Evolutionary conservation across 2,329 filamentous ascomycete genomes (phyloP).

Genomic region (Mollisiaceae sp.): DNA sequence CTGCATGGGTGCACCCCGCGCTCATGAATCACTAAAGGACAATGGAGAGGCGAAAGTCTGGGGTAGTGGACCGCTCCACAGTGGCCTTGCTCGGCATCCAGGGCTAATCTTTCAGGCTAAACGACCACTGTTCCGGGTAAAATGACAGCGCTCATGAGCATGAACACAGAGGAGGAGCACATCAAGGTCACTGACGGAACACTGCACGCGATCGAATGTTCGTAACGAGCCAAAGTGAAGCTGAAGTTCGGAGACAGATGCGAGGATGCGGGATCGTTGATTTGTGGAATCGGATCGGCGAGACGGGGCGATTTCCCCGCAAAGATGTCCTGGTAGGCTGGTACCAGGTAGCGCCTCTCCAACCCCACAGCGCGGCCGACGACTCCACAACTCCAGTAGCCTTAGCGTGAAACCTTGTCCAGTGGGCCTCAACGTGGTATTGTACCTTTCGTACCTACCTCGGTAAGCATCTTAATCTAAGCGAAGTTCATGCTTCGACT

Average conservation of each 20-base stretch:
- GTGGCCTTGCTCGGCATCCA: not conserved
- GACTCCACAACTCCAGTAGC: not conserved
- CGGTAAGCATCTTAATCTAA: too few relatives aligned
- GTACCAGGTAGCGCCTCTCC: not conserved
- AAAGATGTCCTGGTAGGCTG: not conserved
- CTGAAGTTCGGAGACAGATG: constrained; percentile 5
- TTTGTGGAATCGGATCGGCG: constrained; percentile 16
- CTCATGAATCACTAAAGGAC: not conserved
- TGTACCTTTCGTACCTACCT: too few relatives aligned
- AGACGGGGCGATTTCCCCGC: constrained; percentile 22
- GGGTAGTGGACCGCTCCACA: not conserved
- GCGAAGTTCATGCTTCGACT: not conserved
- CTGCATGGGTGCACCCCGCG: not conserved
- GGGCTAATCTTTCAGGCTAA: constrained; percentile 16
- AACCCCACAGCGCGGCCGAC: not conserved
- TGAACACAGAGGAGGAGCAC: not conserved
- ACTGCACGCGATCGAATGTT: not conserved
- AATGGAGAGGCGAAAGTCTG: constrained; percentile 11
- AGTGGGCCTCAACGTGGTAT: not conserved
- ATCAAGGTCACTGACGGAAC: not conserved
- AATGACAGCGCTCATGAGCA: not conserved
- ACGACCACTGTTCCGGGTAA: constrained; percentile 7
- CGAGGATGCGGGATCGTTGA: not conserved
- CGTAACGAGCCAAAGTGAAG: constrained; percentile 16
- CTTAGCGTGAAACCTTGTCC: not conserved